Evolutionary conservation across 2,329 filamentous ascomycete genomes (phyloP).

Genomic region (Alternaria rosae): DNA sequence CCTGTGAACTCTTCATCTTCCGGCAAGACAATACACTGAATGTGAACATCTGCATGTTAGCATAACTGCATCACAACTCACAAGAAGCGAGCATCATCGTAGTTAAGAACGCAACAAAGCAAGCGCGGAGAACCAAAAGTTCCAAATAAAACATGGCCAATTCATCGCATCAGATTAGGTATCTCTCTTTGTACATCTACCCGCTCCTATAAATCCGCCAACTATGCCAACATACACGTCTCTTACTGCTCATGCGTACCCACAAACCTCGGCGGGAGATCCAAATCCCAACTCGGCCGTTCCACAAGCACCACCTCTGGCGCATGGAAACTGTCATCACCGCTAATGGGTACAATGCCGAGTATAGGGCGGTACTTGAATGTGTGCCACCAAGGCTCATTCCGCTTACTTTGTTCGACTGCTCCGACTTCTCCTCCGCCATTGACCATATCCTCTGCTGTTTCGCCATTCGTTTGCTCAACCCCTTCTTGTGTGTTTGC

Average conservation of each 20-base stretch:
- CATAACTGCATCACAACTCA: neutral
- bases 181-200: neutral
- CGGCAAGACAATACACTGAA: neutral
- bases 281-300: conserved; percentile 82
- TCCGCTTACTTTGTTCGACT: conserved; percentile 27
- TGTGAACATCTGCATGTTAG: neutral
- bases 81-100: neutral
- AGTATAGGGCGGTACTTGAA: conserved; percentile 95
- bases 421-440: conserved; percentile 25
- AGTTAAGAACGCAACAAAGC: neutral
- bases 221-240: neutral
- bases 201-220: neutral
- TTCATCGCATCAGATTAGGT: conserved; percentile 6
- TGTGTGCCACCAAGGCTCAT: conserved; percentile 73
- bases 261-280: conserved; percentile 72
- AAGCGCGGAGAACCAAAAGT: neutral
- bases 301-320: conserved; percentile 89
- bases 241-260: conserved; percentile 44
- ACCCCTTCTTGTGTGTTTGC: conserved; percentile 27
- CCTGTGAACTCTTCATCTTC: neutral
- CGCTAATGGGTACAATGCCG: conserved; percentile 68
- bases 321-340: conserved; percentile 48
- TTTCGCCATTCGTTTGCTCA: conserved; percentile 25
- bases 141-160: neutral
- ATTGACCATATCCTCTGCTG: conserved; percentile 11